Percentiles rank a stretch among this genome's conserved stretches.
These are phyloP conservation scores for Termitomyces sp. DNA, from an alignment of 768 basidiomycete species.

Conservation along the genomic window DNA sequence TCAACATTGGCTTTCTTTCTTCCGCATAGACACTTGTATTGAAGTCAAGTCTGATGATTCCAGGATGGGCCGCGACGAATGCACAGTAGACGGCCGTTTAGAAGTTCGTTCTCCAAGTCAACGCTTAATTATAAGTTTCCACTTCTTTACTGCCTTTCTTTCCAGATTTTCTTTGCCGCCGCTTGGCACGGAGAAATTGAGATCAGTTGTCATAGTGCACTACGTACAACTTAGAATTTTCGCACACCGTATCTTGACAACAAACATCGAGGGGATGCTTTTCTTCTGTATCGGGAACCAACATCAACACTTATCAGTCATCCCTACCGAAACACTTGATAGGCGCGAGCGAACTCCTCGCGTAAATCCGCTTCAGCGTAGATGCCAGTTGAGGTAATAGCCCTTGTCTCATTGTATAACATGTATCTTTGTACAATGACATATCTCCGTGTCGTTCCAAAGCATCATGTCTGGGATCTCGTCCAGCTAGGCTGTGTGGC, in stretches of 20 bases:
- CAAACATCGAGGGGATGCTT: background rate
- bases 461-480: background rate
- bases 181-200: background rate
- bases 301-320: background rate
- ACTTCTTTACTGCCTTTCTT: background rate
- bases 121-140: too few relatives aligned
- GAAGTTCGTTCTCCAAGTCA: background rate
- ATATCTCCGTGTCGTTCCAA: background rate
- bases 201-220: background rate
- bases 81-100: background rate
- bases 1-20: background rate
- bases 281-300: background rate
- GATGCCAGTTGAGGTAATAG: background rate
- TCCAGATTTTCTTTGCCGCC: background rate
- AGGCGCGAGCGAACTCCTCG: background rate
- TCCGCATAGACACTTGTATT: background rate
- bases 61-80: background rate
- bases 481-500: background rate
- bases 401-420: background rate
- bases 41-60: too few relatives aligned
- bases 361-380: background rate
- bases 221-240: background rate
- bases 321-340: background rate
- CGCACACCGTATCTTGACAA: background rate
- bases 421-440: background rate